Percentiles rank a stretch among this genome's conserved stretches.
These are phyloP conservation scores for Lasiodiplodia hormozganensis DNA, from an alignment of 2,329 filamentous ascomycete species.

Conservation along the genomic window DNA sequence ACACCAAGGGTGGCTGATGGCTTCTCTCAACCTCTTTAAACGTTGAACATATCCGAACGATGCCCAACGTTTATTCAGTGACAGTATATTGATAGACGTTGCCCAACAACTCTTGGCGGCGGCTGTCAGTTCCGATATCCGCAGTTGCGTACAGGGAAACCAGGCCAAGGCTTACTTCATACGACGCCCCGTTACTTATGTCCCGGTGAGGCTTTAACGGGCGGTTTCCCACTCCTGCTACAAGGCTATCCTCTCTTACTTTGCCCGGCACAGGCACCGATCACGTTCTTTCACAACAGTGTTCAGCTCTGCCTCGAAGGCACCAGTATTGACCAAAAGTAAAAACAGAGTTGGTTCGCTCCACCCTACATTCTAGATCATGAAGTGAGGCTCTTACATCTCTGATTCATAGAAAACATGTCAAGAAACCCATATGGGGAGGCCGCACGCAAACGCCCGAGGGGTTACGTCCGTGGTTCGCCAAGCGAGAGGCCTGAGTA, in stretches of 20 bases:
- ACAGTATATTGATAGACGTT: not conserved
- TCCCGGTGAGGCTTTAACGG: not conserved
- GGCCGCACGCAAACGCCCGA: not conserved
- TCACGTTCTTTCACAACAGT: not conserved
- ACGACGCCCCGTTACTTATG: not conserved
- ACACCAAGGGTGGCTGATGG: too few species aligned
- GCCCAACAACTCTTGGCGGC: not conserved
- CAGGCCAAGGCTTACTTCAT: not conserved
- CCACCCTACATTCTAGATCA: not conserved
- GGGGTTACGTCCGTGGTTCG: not conserved
- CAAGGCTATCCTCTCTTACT: not conserved
- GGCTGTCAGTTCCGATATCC: not conserved
- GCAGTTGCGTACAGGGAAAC: not conserved
- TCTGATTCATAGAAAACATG: not conserved
- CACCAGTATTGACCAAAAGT: not conserved
- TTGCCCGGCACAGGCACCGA: not conserved
- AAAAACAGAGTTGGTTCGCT: not conserved
- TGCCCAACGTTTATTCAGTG: not conserved
- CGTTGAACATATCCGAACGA: not conserved
- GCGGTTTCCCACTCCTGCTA: not conserved
- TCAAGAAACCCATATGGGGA: not conserved
- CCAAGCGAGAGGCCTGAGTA: not conserved
- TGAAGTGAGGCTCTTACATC: not conserved
- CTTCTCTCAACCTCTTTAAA: not conserved
- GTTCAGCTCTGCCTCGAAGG: not conserved